A percentile compares a stretch with the other conserved stretches of the same genome.
Evolutionary conservation across 305 asterid genomes (phyloP).

Genomic region (Fraxinus latifolia): DNA sequence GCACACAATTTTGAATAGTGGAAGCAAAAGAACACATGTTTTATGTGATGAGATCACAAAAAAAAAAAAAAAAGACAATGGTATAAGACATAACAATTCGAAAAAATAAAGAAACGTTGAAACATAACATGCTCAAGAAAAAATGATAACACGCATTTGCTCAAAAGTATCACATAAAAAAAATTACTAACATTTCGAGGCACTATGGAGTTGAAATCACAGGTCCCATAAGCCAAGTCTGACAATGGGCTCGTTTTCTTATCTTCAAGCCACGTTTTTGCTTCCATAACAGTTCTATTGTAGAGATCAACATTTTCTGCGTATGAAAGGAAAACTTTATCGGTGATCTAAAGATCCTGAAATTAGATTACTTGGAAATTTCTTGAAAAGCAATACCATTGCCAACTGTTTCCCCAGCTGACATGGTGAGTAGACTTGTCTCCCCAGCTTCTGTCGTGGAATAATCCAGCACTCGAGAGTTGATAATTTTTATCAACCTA

Average conservation of each 20-base stretch:
- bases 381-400: slow-evolving; percentile 40
- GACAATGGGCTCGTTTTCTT: slow-evolving; percentile 49
- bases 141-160: not conserved
- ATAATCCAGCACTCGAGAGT: slow-evolving; percentile 56
- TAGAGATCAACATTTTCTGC: slow-evolving; percentile 46
- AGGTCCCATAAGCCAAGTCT: slow-evolving; percentile 38
- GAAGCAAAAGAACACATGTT: slow-evolving; percentile 3
- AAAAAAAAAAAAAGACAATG: slow-evolving; percentile 4
- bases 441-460: slow-evolving; percentile 37
- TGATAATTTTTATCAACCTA: slow-evolving; percentile 48
- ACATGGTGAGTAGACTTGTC: slow-evolving; percentile 24
- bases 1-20: not conserved
- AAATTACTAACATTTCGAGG: slow-evolving; percentile 38
- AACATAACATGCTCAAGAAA: slow-evolving; percentile 3
- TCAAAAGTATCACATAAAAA: slow-evolving; percentile 14
- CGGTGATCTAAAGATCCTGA: slow-evolving; percentile 1
- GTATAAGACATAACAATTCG: not conserved
- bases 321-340: slow-evolving; percentile 22
- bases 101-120: not conserved
- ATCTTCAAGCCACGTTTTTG: slow-evolving; percentile 63
- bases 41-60: not conserved
- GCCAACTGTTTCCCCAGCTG: slow-evolving; percentile 26
- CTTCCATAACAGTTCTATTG: slow-evolving; percentile 56
- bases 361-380: slow-evolving; percentile 1
- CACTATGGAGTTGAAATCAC: slow-evolving; percentile 25